Conservation (phyloP, 2,329 filamentous ascomycete species). For the Fusarium floridanum region DNA sequence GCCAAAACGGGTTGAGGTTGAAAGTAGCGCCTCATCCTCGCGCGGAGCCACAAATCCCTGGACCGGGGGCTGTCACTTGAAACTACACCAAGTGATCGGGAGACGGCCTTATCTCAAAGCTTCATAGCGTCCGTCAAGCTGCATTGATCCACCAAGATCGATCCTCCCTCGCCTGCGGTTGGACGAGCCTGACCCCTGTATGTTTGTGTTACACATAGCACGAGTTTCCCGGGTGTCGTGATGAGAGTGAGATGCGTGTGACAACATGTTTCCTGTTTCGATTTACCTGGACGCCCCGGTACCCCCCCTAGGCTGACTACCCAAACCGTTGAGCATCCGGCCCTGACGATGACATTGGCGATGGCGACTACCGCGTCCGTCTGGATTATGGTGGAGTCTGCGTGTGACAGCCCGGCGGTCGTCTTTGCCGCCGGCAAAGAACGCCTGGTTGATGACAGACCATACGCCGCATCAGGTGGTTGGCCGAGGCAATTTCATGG, state of each 20-base stretch:
- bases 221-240: slow-evolving; percentile 30
- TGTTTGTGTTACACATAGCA: slow-evolving; percentile 40
- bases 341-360: neutral
- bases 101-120: slow-evolving; percentile 38
- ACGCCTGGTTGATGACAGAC: slow-evolving; percentile 2
- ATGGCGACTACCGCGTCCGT: slow-evolving; percentile 10
- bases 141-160: slow-evolving; percentile 42
- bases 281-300: neutral
- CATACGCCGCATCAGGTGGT: slow-evolving; percentile 12
- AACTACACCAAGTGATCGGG: slow-evolving; percentile 23
- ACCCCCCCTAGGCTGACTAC: neutral
- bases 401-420: slow-evolving; percentile 21
- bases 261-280: slow-evolving; percentile 8
- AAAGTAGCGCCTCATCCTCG: neutral
- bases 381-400: slow-evolving; percentile 35
- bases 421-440: slow-evolving; percentile 38
- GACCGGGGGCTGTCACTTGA: slow-evolving; percentile 1
- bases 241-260: slow-evolving; percentile 25
- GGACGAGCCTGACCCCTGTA: slow-evolving; percentile 34
- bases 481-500: slow-evolving; percentile 8
- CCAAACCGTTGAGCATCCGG: neutral
- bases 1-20: neutral
- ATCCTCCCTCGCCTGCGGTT: slow-evolving; percentile 37
- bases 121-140: slow-evolving; percentile 27
- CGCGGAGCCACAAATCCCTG: slow-evolving; percentile 17